Conservation (phyloP, 2,329 filamentous ascomycete species). For the Aspergillus hortae region DNA sequence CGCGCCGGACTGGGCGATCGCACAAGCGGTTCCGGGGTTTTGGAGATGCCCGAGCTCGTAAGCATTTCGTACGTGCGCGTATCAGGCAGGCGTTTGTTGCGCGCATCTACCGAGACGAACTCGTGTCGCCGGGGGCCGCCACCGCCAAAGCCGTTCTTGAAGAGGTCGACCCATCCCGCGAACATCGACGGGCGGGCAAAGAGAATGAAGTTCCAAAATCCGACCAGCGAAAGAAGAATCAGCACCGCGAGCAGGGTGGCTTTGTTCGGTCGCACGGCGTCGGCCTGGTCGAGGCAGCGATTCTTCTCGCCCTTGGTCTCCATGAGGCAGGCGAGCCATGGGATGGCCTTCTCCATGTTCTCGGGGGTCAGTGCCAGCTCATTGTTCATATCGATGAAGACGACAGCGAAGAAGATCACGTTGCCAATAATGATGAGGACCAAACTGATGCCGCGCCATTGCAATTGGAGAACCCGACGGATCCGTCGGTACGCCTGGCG, state of each 20-base stretch:
- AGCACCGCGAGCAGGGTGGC: conserved; percentile 76
- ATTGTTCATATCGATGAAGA: conserved; percentile 85
- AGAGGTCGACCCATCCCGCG: conserved; percentile 71
- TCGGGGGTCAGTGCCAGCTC: conserved; percentile 57
- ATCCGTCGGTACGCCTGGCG: conserved; percentile 85
- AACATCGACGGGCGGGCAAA: conserved; percentile 83
- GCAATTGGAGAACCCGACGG: conserved; percentile 78
- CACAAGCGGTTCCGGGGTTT: conserved; percentile 32
- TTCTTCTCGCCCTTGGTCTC: conserved; percentile 57
- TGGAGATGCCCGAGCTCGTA: conserved; percentile 23
- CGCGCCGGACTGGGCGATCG: conserved; percentile 21
- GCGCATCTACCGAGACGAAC: conserved; percentile 84
- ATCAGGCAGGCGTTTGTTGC: conserved; percentile 59
- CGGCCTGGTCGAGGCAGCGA: conserved; percentile 61
- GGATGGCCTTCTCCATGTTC: conserved; percentile 53
- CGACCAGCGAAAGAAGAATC: conserved; percentile 78
- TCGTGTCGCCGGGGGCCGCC: conserved; percentile 52
- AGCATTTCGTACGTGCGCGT: conserved; percentile 79
- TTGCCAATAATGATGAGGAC: conserved; percentile 86
- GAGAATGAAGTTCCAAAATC: conserved; percentile 78
- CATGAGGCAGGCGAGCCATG: conserved; percentile 73
- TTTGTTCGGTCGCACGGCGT: conserved; percentile 66
- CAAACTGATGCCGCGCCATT: conserved; percentile 90
- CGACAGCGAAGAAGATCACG: conserved; percentile 87
- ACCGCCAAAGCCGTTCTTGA: conserved; percentile 27